phyloP scores from a whole-genome alignment of 768 basidiomycete species.

The Leccinum sublutescens region DNA sequence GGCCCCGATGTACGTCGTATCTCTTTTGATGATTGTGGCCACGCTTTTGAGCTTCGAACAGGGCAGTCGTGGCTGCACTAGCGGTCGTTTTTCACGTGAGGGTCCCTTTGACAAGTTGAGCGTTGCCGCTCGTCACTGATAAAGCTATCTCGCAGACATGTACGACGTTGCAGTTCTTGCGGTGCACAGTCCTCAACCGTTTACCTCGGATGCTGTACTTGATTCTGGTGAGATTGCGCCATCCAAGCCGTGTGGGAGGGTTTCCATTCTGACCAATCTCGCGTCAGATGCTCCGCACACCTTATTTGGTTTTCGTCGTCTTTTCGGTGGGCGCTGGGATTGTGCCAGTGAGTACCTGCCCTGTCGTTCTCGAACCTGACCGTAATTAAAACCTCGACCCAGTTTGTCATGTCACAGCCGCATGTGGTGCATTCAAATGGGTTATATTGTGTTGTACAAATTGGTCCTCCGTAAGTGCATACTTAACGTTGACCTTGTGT shows the following conservation, averaged over 20 bases:
- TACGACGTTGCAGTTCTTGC: slow-evolving; percentile 33
- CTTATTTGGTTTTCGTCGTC: slow-evolving; percentile 42
- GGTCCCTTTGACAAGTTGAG: background rate
- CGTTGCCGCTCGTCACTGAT: slow-evolving; percentile 1
- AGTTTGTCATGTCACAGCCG: slow-evolving; percentile 20
- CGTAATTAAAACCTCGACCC: slow-evolving; percentile 12
- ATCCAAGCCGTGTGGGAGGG: background rate
- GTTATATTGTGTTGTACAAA: slow-evolving; percentile 47
- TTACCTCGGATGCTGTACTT: slow-evolving; percentile 26
- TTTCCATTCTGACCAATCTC: slow-evolving; percentile 12
- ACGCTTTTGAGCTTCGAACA: slow-evolving; percentile 12
- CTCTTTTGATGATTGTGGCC: background rate
- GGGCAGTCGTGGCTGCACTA: slow-evolving; percentile 43
- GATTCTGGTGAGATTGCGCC: slow-evolving; percentile 21
- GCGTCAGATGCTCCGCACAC: slow-evolving; percentile 35
- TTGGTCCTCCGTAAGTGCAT: slow-evolving; percentile 36
- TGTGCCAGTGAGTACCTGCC: slow-evolving; percentile 30
- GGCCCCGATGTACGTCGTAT: slow-evolving; percentile 47
- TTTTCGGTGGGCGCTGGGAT: slow-evolving; percentile 40
- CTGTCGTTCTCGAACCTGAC: slow-evolving; percentile 8
- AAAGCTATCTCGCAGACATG: slow-evolving; percentile 32
- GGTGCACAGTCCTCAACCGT: slow-evolving; percentile 16
- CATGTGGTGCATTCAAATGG: slow-evolving; percentile 36
- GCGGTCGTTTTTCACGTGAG: slow-evolving; percentile 42
- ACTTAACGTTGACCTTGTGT: slow-evolving; percentile 5